Evolutionary conservation across 345 rosid species (phyloP).

Genomic region (Gossypium herbaceum): DNA sequence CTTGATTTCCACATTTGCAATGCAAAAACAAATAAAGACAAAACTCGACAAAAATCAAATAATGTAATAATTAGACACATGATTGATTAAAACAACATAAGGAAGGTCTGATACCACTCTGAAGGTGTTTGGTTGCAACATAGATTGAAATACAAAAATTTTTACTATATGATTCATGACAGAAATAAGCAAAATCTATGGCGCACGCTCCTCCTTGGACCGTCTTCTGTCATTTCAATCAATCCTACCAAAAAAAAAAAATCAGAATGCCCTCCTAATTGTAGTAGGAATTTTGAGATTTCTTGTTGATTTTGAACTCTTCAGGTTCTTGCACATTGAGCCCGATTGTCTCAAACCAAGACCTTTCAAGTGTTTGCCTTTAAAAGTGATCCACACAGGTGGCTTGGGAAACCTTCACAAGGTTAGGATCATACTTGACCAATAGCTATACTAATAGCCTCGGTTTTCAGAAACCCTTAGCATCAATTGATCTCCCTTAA

Average conservation of each 20-base stretch:
- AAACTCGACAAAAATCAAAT: neutral
- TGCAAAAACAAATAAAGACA: neutral
- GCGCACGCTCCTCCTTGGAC: neutral
- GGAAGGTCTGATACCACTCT: neutral
- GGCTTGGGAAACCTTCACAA: no score
- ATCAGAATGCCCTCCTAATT: neutral
- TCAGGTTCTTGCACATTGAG: no score
- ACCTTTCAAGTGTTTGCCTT: no score
- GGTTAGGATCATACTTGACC: no score
- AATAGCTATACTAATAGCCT: no score
- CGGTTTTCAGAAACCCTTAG: no score
- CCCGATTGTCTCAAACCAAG: no score
- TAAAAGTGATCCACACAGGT: no score
- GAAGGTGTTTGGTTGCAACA: neutral
- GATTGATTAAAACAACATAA: neutral
- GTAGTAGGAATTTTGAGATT: no score
- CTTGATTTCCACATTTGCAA: neutral
- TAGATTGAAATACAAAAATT: neutral
- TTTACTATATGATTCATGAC: neutral
- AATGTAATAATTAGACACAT: neutral
- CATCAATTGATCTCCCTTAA: no score
- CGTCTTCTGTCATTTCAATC: neutral
- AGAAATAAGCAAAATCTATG: neutral
- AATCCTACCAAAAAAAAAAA: neutral
- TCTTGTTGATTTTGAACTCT: no score